Evolutionary conservation across 257 asterid species (phyloP), one percentile per base, ranked within the genome.

Genomic region (Euphrasia confusa): DNA sequence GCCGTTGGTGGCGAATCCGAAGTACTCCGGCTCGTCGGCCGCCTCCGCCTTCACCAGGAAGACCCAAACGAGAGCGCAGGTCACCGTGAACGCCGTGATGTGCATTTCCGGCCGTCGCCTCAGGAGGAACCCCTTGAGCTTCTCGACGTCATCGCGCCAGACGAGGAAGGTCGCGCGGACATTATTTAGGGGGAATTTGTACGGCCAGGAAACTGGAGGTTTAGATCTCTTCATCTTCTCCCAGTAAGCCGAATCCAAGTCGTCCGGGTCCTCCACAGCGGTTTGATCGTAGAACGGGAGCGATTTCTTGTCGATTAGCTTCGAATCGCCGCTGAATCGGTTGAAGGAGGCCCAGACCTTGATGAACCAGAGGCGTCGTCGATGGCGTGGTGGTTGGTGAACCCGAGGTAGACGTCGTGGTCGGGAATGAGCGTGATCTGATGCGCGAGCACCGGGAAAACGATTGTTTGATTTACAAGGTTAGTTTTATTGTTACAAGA

Each of bases 341-440:
- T 71, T 66, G 42, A 77, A 66, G 11, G 70, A 65, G 40, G 77
- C 77, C 87, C 87, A 78, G 7, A 77, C 70, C 24, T 71, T 78
- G 37, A 73, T 68, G 55, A 78, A 78, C 5, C 75, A 55, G 15
- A 71, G 7, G 79, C 84, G 56, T 81, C 87, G 48, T 80, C 84
- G 53, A 73, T 64, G 4, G 74, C 75, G 65, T 81, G 86, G 67
- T 72, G 79, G 63, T 68, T 65, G 8, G 78, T 66, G 8, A 71
- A 71, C 1, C 86, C 86, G 2, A 81, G 15, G 35, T 76, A 81
- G 10, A 81, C 40, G 15, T 81, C 86, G 9, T 35, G 63, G 3
- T 63, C 71, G 2, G 86, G 81, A 44, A 81, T 78, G 4, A 81
- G 58, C 10, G 86, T 80, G 42, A 70, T 73, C 58, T 80, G 80